Base-by-base conservation (phyloP, 2,329 filamentous ascomycete species). In the Aspergillus viridinutans region DNA sequence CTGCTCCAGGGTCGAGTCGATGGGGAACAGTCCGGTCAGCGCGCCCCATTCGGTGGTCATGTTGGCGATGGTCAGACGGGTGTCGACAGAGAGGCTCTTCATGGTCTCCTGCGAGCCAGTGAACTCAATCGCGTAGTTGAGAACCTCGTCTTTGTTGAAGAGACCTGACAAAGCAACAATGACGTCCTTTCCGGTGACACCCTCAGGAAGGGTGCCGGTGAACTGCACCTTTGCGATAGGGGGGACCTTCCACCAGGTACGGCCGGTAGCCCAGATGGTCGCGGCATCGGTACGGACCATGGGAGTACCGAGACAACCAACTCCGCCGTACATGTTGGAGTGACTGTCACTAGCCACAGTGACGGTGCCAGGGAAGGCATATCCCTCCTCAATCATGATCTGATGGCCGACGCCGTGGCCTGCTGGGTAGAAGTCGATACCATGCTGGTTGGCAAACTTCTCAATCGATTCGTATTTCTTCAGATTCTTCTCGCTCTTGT, bases 51-150 rank as follows among this genome's bases (percentile, higher is more conserved):
- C 90, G 0, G 87, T 90, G 0, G 87, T 87, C 90, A 94, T 94
- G 70, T 93, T 94, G 4, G 80, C 74, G 35, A 77, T 76, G 0
- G 90, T 87, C 35, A 96, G 72, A 10, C 92, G 80, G 62, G 88
- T 81, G 64, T 94, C 90, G 0, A 96, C 77, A 0, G 86, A 79
- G 1, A 96, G 79, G 66, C 83, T 91, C 47, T 76, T 69, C 80
- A 94, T 83, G 0, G 92, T 96, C 69, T 92, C 81, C 61, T 90
- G 85, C 0, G 87, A 86, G 12, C 92, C 93, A 0, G 85, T 86
- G 67, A 97, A 96, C 69, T 97, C 93, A 58, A 97, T 87, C 4
- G 86, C 86, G 69, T 96, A 91, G 76, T 97, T 97, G 14, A 97
- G 81, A 0, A 97, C 93, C 48, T 96, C 90, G 64, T 91, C 88